These are phyloP conservation scores for Zygosaccharomyces kombuchaensis DNA, from an alignment of 805 yeast genomes.

Conservation along the genomic window DNA sequence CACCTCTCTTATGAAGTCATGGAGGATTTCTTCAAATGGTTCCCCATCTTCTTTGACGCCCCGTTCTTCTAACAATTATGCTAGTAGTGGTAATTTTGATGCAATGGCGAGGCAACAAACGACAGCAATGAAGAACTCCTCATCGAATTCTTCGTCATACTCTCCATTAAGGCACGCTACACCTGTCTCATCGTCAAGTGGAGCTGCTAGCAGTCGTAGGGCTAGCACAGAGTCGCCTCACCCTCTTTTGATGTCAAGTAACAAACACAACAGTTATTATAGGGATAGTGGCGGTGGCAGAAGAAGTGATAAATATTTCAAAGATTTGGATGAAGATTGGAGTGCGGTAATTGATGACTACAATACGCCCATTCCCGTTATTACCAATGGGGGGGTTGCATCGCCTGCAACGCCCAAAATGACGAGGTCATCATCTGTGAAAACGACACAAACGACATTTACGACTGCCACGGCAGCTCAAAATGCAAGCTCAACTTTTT, in stretches of 20 bases:
- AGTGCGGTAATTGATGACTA: constrained; percentile 63
- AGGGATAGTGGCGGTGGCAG: constrained; percentile 13
- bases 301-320: constrained; percentile 40
- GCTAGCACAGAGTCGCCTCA: constrained; percentile 1
- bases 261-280: constrained; percentile 1
- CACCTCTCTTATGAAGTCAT: constrained; percentile 29
- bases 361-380: constrained; percentile 33
- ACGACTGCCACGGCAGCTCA: constrained; percentile 9
- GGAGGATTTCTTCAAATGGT: constrained; percentile 24
- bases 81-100: constrained; percentile 26
- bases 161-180: constrained; percentile 27
- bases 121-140: constrained; percentile 18
- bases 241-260: not conserved
- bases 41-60: constrained; percentile 10
- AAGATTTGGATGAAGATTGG: constrained; percentile 90
- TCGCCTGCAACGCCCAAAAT: constrained; percentile 22
- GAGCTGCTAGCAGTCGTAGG: constrained; percentile 5
- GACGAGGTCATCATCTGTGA: constrained; percentile 26
- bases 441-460: constrained; percentile 14
- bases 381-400: constrained; percentile 30
- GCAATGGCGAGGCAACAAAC: constrained; percentile 30
- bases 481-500: constrained; percentile 12
- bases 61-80: constrained; percentile 5
- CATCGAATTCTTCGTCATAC: constrained; percentile 15
- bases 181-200: constrained; percentile 13